Evolutionary conservation across 768 basidiomycete species (phyloP), one percentile per base, ranked within the genome.

Genomic region (Kwoniella shandongensis): DNA sequence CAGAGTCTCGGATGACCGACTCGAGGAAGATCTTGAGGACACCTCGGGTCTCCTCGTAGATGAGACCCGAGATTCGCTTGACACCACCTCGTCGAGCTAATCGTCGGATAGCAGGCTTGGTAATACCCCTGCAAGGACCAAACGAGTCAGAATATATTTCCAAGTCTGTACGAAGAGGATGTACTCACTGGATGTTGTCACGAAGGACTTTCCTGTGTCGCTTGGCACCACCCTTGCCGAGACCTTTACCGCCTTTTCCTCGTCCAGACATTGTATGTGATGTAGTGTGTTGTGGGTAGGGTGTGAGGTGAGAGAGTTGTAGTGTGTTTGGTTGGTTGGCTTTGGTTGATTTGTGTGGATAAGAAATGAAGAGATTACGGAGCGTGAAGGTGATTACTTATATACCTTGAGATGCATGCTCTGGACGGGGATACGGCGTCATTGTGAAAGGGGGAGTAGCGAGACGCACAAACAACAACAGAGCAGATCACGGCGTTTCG

Each of bases 31-130:
- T 87, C 81, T 93, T 94, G 64, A 94, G 83, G 23, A 93, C 91
- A 83, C 90, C 89, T 78, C 87, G 86, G 56, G 91, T 93, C 84
- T 94, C 91, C 76, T 93, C 91, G 79, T 94, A 92, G 81, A 93
- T 91, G 63, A 91, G 62, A 53, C 76, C 76, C 48, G 75, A 76
- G 61, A 76, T 76, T 65, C 74, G 73, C 84, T 96, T 93, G 73
- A 94, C 91, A 88, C 93, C 92, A 73, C 92, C 91, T 83, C 91
- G 88, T 78, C 89, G 89, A 51, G 91, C 91, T 54, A 97, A 88
- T 83, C 92, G 89, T 57, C 82, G 88, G 88, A 78, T 94, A 85
- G 72, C 91, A 66, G 91, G 89, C 83, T 93, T 87, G 64, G 87
- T 93, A 78, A 87, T 92, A 82, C 84, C 88, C 65, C 70, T 72